Conservation (phyloP, 306 rosid species). For the Crotalaria pallida region DNA sequence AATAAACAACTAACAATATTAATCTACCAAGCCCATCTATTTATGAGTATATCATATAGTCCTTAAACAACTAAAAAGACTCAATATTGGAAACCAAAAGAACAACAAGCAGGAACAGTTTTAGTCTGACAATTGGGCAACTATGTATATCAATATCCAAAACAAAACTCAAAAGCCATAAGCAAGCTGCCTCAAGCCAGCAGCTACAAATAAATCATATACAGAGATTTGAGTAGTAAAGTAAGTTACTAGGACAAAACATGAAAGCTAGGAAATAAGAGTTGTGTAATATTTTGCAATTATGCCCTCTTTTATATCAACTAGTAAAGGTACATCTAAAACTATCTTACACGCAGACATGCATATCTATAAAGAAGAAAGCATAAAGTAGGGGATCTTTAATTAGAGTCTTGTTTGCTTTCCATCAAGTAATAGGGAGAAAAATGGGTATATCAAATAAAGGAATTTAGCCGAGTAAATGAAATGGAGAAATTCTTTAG, state of each 20-base stretch:
- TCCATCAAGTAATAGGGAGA: not conserved
- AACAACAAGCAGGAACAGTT: constrained; percentile 4
- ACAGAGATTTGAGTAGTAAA: not conserved
- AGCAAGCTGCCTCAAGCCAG: not conserved
- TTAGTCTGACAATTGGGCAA: not conserved
- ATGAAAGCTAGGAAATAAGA: not conserved
- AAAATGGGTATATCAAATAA: not conserved
- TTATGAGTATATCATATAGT: not conserved
- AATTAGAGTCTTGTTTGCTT: not conserved
- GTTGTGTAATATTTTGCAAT: not conserved
- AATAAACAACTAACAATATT: not conserved
- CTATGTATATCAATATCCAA: not conserved
- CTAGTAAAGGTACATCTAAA: not conserved
- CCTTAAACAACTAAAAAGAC: constrained; percentile 2
- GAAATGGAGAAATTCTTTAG: not conserved
- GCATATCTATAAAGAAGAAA: not conserved
- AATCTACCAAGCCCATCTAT: not conserved
- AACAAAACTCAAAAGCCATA: not conserved
- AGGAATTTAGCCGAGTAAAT: not conserved
- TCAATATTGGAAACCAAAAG: constrained; percentile 8
- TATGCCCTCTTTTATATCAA: not conserved
- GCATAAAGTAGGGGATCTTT: not conserved
- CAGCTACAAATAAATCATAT: not conserved
- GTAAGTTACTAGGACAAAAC: not conserved
- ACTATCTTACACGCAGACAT: not conserved